Base-by-base conservation (phyloP, 495 filamentous ascomycete species). In the Elaphomyces granulatus region DNA sequence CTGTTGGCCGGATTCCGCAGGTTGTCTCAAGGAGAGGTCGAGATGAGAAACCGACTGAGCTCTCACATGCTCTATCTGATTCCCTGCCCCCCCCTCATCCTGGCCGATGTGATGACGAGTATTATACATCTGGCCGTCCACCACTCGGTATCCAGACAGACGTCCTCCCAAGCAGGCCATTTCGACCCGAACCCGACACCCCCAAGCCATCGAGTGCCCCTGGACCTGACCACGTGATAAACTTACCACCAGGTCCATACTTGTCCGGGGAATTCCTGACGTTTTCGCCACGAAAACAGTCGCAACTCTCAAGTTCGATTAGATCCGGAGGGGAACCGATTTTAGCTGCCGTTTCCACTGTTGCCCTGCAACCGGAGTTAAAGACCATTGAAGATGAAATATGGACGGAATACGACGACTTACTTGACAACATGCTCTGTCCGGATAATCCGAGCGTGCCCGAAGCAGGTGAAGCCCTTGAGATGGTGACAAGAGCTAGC, bases 371-470 rank as follows among this genome's bases (percentile, higher is more conserved):
- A 12, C 63, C 71, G 8, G 66, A 59, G 20, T 68, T 72, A 6
- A 73, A 67, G 6, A 67, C 76, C 3, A 76, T 64, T 12, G 80
- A 87, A 46, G 90, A 96, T 49, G 90, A 96, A 50, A 70, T 94
- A 14, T 98, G 90, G 90, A 75, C 81, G 30, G 87, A 98, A 55
- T 96, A 90, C 46, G 79, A 95, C 53, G 90, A 96, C 51, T 64
- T 93, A 12, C 71, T 95, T 38, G 82, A 82, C 45, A 75, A 85
- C 34, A 74, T 80, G 9, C 64, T 75, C 12, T 75, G 74, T 0
- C 70, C 75, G 10, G 58, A 65, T 2, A 51, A 54, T 14, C 48
- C 58, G n/a, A 40, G 45, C 19, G 10, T 39, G 1, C 50, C 52
- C 15, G 39, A 43, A 14, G 44, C 50, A 7, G 53, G 47, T 12